Percentiles rank a stretch among this genome's conserved stretches.
phyloP scores from a whole-genome alignment of 805 yeast species.

The Kodamaea leandrae region DNA sequence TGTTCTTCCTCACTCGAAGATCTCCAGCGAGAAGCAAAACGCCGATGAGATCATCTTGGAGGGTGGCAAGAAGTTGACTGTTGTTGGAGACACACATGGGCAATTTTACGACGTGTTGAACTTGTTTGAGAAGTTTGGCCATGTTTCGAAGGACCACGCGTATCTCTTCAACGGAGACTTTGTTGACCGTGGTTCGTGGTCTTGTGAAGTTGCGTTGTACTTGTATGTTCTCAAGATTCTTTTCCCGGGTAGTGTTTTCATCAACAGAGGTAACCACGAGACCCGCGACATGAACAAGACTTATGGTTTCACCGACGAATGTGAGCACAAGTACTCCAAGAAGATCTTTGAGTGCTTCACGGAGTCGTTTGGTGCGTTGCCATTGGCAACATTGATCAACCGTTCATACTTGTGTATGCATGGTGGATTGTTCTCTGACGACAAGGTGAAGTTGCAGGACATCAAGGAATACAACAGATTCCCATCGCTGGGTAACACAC shows the following conservation, averaged over 20 bases:
- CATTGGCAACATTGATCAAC: slow-evolving; percentile 80
- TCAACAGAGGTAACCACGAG: slow-evolving; percentile 96
- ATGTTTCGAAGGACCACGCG: slow-evolving; percentile 61
- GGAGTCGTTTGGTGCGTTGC: slow-evolving; percentile 81
- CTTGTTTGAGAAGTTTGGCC: slow-evolving; percentile 72
- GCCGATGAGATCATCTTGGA: slow-evolving; percentile 25
- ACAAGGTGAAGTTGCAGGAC: slow-evolving; percentile 67
- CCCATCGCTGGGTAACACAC: slow-evolving; percentile 48
- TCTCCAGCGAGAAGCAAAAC: slow-evolving; percentile 22
- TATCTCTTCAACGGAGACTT: slow-evolving; percentile 95
- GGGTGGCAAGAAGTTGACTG: slow-evolving; percentile 56
- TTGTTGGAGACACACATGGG: slow-evolving; percentile 98
- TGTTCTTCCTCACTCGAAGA: slow-evolving; percentile 35
- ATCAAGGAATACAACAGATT: slow-evolving; percentile 70
- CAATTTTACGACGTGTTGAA: slow-evolving; percentile 89
- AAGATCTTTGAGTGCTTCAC: slow-evolving; percentile 78
- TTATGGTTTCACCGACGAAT: slow-evolving; percentile 95
- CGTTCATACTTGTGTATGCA: slow-evolving; percentile 84
- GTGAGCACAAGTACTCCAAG: slow-evolving; percentile 83
- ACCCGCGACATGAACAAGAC: slow-evolving; percentile 95
- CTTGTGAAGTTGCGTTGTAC: slow-evolving; percentile 88
- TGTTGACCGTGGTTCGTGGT: slow-evolving; percentile 98
- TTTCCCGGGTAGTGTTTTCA: slow-evolving; percentile 64
- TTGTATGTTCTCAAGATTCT: slow-evolving; percentile 74
- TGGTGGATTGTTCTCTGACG: slow-evolving; percentile 89